Base-by-base conservation (phyloP, 2,329 filamentous ascomycete genomes). In the Cylindrodendrum hubeiense region DNA sequence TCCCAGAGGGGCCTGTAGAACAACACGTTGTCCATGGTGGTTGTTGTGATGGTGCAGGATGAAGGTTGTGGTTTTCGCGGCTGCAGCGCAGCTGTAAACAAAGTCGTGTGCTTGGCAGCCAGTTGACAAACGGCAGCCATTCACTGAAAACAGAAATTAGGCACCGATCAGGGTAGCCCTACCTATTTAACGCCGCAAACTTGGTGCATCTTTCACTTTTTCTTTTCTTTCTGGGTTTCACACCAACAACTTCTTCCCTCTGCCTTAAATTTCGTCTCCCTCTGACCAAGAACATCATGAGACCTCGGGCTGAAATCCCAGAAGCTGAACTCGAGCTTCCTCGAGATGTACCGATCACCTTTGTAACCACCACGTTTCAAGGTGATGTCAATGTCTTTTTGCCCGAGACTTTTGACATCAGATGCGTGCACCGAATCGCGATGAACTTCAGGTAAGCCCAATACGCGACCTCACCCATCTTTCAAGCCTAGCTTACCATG, bases 351-450 rank as follows among this genome's bases (percentile, higher is more conserved):
- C 68, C 69, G 1, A 50, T 76, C 33, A 75, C 68, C 5, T 74
- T 76, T 47, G 70, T 77, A 19, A 71, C 64, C 15, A 70, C 67
- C 50, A 60, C 70, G 30, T 39, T 41, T 12, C 55, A 74, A 53
- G 63, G 57, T 10, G 72, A 76, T 54, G 60, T 76, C 5, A 74
- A 77, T 55, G 64, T 75, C 10, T 75, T 76, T 39, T 51, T 77
- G 12, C 67, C 72, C 3, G 69, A 74, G 13, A 62, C 63, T 13
- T 64, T 70, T 22, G 62, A 70, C 10, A 49, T 69, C 22, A 44
- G 19, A 9, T 41, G 73, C 13, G 63, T 77, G 12, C 50, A 69
- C 26, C 41, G 34, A 9, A 65, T 76, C 30, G 71, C 74, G 15
- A 52, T 63, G 10, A 76, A 75, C 17, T 70, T 77, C 46, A 76